Conservation (phyloP, 306 rosid genomes). For the Sicyos baderoa region DNA sequence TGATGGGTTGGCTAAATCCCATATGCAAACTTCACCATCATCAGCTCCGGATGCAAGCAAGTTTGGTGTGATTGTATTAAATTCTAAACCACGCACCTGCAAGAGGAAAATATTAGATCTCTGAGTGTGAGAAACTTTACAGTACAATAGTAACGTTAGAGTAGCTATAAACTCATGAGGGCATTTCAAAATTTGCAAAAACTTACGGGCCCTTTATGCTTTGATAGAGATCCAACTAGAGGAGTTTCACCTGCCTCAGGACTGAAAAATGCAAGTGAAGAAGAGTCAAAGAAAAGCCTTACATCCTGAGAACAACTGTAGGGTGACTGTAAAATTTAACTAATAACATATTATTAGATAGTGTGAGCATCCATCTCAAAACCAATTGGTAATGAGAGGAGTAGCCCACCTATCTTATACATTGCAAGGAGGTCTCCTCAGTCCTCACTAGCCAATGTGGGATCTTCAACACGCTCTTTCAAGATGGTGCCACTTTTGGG, state of each 20-base stretch:
- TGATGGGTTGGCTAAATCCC: constrained; percentile 91
- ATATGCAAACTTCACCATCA: constrained; percentile 94
- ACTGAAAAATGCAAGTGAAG: constrained; percentile 32
- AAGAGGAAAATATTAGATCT: constrained; percentile 15
- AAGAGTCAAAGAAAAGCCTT: not conserved
- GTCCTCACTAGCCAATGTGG: too few relatives aligned
- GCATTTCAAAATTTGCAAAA: not conserved
- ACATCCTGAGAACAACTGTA: not conserved
- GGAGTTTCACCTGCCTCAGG: constrained; percentile 62
- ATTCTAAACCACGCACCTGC: constrained; percentile 97
- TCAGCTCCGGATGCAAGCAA: constrained; percentile 98
- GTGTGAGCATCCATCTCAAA: too few relatives aligned
- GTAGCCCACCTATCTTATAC: too few relatives aligned
- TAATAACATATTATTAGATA: too few relatives aligned
- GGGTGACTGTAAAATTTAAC: not conserved
- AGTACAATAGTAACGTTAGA: constrained; percentile 14
- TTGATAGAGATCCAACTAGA: constrained; percentile 61
- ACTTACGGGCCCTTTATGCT: constrained; percentile 98
- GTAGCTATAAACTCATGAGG: not conserved
- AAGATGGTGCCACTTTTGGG: too few relatives aligned
- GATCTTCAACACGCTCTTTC: too few relatives aligned
- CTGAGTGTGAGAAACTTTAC: not conserved
- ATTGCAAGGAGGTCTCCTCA: too few relatives aligned
- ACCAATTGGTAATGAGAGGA: too few relatives aligned
- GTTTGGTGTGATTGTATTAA: constrained; percentile 72